A percentile compares a stretch with the other conserved stretches of the same genome.
phyloP scores from a whole-genome alignment of 2,329 filamentous ascomycete genomes.

The Penicillium sp. region DNA sequence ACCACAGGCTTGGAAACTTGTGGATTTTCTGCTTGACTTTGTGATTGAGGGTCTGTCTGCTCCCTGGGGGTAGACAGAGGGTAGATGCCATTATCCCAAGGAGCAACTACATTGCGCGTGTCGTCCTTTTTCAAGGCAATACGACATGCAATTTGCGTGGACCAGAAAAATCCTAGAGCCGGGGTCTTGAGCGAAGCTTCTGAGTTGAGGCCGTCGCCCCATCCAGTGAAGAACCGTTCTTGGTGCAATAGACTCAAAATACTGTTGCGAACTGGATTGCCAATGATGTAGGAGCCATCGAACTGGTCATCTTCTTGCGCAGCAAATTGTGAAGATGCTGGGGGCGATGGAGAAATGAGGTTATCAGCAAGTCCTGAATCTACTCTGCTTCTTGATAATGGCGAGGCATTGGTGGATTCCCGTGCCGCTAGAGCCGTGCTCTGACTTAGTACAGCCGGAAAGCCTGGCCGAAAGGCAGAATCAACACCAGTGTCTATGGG shows the following conservation, averaged over 20 bases:
- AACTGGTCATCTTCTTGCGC: slow-evolving; percentile 30
- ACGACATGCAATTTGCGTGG: slow-evolving; percentile 79
- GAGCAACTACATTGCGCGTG: slow-evolving; percentile 37
- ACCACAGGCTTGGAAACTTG: background rate
- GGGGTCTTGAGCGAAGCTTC: slow-evolving; percentile 65
- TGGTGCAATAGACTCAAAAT: slow-evolving; percentile 80
- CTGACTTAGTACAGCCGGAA: slow-evolving; percentile 12
- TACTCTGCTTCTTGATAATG: slow-evolving; percentile 17
- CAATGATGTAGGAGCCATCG: slow-evolving; percentile 39
- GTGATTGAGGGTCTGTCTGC: slow-evolving; percentile 1
- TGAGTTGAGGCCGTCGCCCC: slow-evolving; percentile 66
- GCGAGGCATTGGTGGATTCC: slow-evolving; percentile 21
- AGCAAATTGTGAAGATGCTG: slow-evolving; percentile 30
- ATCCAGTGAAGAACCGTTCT: slow-evolving; percentile 92
- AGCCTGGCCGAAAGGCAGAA: slow-evolving; percentile 1
- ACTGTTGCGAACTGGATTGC: slow-evolving; percentile 42
- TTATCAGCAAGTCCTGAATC: slow-evolving; percentile 15
- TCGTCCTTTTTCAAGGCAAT: slow-evolving; percentile 76
- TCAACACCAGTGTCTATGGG: slow-evolving; percentile 17
- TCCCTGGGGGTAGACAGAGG: slow-evolving; percentile 5
- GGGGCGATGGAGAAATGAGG: slow-evolving; percentile 25
- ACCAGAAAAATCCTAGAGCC: slow-evolving; percentile 83
- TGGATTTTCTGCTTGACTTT: background rate
- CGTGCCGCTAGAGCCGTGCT: slow-evolving; percentile 12
- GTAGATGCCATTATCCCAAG: slow-evolving; percentile 3